Percentiles rank a stretch among this genome's conserved stretches.
Conservation (phyloP, 495 filamentous ascomycete species). For the Lophiostoma macrostomum region DNA sequence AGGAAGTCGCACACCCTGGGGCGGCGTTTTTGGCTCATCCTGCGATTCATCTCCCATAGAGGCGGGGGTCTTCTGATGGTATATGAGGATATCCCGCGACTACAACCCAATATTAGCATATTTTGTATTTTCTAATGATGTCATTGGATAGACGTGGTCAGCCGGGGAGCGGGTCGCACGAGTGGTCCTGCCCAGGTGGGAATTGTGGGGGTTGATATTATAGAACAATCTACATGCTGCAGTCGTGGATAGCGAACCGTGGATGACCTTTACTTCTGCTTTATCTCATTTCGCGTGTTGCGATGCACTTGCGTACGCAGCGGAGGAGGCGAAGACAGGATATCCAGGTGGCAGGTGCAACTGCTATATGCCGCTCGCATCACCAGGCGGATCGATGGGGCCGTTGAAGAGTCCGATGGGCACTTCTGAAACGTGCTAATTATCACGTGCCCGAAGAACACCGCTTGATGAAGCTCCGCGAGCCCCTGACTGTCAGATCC, state of each 20-base stretch:
- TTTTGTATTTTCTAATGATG: slow-evolving; percentile 24
- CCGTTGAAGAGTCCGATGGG: too few relatives aligned
- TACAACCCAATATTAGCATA: background rate
- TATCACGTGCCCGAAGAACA: background rate
- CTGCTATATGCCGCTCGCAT: too few relatives aligned
- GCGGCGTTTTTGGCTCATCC: background rate
- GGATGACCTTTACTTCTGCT: background rate
- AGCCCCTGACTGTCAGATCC: too few relatives aligned
- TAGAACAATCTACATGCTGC: slow-evolving; percentile 17
- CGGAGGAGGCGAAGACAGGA: background rate
- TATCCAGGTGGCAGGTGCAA: too few relatives aligned
- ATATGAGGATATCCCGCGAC: background rate
- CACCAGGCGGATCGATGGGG: too few relatives aligned
- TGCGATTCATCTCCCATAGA: too few relatives aligned
- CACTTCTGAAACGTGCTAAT: slow-evolving; percentile 4
- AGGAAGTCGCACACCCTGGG: too few relatives aligned
- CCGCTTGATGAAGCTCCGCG: background rate
- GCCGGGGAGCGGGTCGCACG: background rate
- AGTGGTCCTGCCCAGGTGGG: slow-evolving; percentile 14
- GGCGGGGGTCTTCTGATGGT: background rate
- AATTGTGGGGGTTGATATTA: slow-evolving; percentile 5
- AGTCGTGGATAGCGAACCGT: background rate
- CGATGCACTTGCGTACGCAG: background rate
- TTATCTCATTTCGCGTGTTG: background rate
- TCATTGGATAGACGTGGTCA: background rate